Evolutionary conservation across 1,139 yeast genomes (phyloP).

Genomic region (Taphrina deformans): DNA sequence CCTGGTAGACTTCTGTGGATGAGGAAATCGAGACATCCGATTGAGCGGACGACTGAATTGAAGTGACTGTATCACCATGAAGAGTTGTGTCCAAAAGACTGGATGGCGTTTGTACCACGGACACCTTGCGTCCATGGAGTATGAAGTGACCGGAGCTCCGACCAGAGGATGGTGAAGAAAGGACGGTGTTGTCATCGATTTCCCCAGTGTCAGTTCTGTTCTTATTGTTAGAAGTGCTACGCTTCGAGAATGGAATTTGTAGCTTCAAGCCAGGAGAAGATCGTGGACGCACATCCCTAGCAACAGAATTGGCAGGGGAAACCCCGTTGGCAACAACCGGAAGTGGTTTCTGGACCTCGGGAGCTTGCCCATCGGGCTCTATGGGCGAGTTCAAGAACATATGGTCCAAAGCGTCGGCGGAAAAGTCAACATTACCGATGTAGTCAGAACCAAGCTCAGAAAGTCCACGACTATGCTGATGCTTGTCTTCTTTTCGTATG

Average conservation of each 20-base stretch:
- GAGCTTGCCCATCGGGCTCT: not conserved
- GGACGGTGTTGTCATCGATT: not conserved
- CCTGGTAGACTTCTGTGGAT: conserved; percentile 2
- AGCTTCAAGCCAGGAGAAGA: not conserved
- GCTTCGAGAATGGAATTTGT: not conserved
- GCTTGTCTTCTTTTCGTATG: not conserved
- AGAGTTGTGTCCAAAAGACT: conserved; percentile 9
- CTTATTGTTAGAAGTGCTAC: not conserved
- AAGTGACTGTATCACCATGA: not conserved
- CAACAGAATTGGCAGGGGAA: not conserved
- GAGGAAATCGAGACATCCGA: not conserved
- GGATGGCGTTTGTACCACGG: conserved; percentile 29
- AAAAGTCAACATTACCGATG: not conserved
- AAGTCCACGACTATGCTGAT: not conserved
- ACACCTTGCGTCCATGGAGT: conserved; percentile 29
- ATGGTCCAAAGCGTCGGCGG: conserved; percentile 1
- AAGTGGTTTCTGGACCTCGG: not conserved
- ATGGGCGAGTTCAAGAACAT: conserved; percentile 11
- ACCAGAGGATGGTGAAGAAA: conserved; percentile 21
- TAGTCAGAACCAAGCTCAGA: conserved; percentile 3
- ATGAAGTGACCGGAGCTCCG: conserved; percentile 23
- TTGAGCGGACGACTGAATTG: not conserved
- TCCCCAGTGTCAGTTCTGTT: not conserved
- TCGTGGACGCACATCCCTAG: not conserved
- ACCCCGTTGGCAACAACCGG: not conserved